Evolutionary conservation across 2,329 filamentous ascomycete genomes (phyloP).

Genomic region (Penicillium sp.): DNA sequence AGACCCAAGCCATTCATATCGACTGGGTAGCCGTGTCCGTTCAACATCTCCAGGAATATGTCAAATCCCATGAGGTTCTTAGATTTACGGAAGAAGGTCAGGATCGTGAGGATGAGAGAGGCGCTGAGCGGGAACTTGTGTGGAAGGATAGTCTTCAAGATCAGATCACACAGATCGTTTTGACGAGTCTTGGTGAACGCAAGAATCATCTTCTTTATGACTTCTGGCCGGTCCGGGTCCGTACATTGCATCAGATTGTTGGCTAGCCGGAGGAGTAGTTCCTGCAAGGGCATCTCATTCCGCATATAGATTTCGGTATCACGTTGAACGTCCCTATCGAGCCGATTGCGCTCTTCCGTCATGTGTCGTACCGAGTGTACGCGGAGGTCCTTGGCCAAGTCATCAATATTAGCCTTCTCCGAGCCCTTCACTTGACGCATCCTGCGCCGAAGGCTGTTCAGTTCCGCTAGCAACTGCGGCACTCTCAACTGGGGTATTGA

Average conservation of each 20-base stretch:
- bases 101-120: slow-evolving; percentile 30
- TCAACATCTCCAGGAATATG: slow-evolving; percentile 31
- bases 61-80: slow-evolving; percentile 37
- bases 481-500: slow-evolving; percentile 25
- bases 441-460: slow-evolving; percentile 26
- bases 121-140: slow-evolving; percentile 31
- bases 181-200: slow-evolving; percentile 33
- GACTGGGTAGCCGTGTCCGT: slow-evolving; percentile 28
- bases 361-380: slow-evolving; percentile 28
- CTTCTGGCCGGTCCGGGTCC: slow-evolving; percentile 31
- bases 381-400: too few relatives aligned
- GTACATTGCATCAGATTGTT: slow-evolving; percentile 29
- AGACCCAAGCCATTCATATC: slow-evolving; percentile 25
- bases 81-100: slow-evolving; percentile 34
- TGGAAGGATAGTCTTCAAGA: slow-evolving; percentile 32
- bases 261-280: slow-evolving; percentile 30
- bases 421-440: slow-evolving; percentile 27
- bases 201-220: slow-evolving; percentile 30
- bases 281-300: slow-evolving; percentile 27
- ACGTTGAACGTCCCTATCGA: too few relatives aligned
- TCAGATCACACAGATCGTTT: slow-evolving; percentile 34
- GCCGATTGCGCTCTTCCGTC: slow-evolving; percentile 17
- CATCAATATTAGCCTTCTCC: too few relatives aligned
- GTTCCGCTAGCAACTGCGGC: slow-evolving; percentile 27
- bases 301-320: slow-evolving; percentile 25